Evolutionary conservation across 2,329 filamentous ascomycete species (phyloP).

Genomic region (Venturia aucupariae): DNA sequence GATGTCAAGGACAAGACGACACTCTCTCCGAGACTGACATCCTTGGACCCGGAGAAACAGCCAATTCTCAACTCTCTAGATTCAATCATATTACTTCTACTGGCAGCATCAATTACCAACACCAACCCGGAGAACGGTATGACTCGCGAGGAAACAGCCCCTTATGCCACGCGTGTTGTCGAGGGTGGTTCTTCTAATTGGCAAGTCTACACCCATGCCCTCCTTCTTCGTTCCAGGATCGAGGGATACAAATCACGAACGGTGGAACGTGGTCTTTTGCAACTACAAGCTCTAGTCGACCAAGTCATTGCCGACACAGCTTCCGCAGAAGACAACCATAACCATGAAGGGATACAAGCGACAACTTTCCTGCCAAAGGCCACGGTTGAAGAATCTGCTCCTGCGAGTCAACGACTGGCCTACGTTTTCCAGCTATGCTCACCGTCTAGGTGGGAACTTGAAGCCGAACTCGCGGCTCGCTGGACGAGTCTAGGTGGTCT

Average conservation of each 20-base stretch:
- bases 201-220: slow-evolving; percentile 93
- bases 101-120: slow-evolving; percentile 83
- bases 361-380: slow-evolving; percentile 74
- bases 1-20: slow-evolving; percentile 25
- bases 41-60: slow-evolving; percentile 67
- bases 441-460: slow-evolving; percentile 85
- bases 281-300: slow-evolving; percentile 90
- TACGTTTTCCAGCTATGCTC: slow-evolving; percentile 80
- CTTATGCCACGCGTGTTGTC: slow-evolving; percentile 81
- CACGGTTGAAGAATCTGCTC: slow-evolving; percentile 67
- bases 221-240: slow-evolving; percentile 81
- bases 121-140: slow-evolving; percentile 75
- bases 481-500: slow-evolving; percentile 86
- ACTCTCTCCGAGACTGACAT: slow-evolving; percentile 53
- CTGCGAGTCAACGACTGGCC: slow-evolving; percentile 63
- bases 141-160: slow-evolving; percentile 86
- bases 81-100: slow-evolving; percentile 71
- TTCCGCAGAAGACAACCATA: slow-evolving; percentile 19
- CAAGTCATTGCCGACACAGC: slow-evolving; percentile 85
- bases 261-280: slow-evolving; percentile 77
- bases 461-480: slow-evolving; percentile 84
- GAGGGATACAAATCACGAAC: slow-evolving; percentile 83
- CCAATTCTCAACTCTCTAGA: slow-evolving; percentile 75
- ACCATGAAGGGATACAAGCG: slow-evolving; percentile 33
- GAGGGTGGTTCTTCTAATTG: slow-evolving; percentile 88